These are phyloP conservation scores for Drechslerella dactyloides DNA, from an alignment of 2,329 filamentous ascomycete species.

Conservation along the genomic window DNA sequence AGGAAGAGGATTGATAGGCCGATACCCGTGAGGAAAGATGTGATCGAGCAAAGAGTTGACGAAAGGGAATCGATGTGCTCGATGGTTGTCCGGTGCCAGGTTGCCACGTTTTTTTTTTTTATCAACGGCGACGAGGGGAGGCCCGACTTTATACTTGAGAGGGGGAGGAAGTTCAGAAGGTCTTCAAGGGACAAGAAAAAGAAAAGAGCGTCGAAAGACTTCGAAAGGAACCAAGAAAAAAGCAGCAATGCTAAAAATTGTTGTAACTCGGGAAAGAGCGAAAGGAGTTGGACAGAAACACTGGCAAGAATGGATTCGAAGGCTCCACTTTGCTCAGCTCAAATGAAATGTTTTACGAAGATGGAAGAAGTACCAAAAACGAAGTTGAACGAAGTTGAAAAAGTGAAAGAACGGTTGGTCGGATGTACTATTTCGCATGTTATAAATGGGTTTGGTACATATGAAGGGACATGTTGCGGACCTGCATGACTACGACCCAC, in stretches of 20 bases:
- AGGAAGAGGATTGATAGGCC: slow-evolving; percentile 19
- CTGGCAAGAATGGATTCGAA: slow-evolving; percentile 39
- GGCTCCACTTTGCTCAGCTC: slow-evolving; percentile 46
- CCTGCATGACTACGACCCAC: slow-evolving; percentile 49
- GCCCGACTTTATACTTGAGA: slow-evolving; percentile 43
- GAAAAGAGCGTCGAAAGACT: slow-evolving; percentile 38
- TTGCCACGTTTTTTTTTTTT: slow-evolving; percentile 48
- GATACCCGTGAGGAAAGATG: slow-evolving; percentile 32
- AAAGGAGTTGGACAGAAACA: slow-evolving; percentile 36
- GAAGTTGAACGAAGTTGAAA: neutral
- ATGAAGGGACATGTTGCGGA: slow-evolving; percentile 31
- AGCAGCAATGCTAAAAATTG: slow-evolving; percentile 21
- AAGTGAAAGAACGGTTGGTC: slow-evolving; percentile 28
- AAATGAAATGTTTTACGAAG: slow-evolving; percentile 30
- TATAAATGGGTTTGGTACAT: slow-evolving; percentile 47
- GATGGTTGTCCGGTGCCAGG: slow-evolving; percentile 48
- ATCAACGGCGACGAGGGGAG: slow-evolving; percentile 48
- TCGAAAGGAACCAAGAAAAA: slow-evolving; percentile 15
- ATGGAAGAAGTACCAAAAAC: slow-evolving; percentile 21
- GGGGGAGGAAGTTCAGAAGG: slow-evolving; percentile 16
- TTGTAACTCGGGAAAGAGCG: slow-evolving; percentile 50
- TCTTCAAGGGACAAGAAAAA: slow-evolving; percentile 23
- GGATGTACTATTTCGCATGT: slow-evolving; percentile 42
- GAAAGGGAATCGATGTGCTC: slow-evolving; percentile 37
- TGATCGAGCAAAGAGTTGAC: slow-evolving; percentile 38